A percentile compares a stretch with the other conserved stretches of the same genome.
These are phyloP conservation scores for Sisymbrium irio DNA, from an alignment of 345 rosid genomes.

Conservation along the genomic window DNA sequence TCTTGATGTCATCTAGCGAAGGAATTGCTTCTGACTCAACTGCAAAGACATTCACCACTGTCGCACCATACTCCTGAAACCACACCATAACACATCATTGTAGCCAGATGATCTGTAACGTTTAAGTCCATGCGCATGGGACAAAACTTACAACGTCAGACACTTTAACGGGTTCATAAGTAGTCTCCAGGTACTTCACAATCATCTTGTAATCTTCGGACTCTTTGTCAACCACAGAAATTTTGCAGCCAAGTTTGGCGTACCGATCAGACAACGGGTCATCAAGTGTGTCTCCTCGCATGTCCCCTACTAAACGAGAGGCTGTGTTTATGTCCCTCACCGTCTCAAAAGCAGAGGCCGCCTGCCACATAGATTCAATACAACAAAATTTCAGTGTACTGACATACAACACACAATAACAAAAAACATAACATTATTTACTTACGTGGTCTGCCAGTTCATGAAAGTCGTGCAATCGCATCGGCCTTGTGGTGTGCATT, in stretches of 20 bases:
- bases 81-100: not conserved
- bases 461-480: conserved; percentile 53
- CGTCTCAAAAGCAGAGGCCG: conserved; percentile 59
- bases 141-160: conserved; percentile 50
- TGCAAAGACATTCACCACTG: conserved; percentile 55
- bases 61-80: conserved; percentile 57
- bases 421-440: not conserved
- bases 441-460: conserved; percentile 77
- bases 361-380: conserved; percentile 37
- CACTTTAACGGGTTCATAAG: conserved; percentile 69
- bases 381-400: not conserved
- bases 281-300: conserved; percentile 63
- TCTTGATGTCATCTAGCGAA: conserved; percentile 62
- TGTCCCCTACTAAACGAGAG: conserved; percentile 68
- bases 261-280: conserved; percentile 66
- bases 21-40: conserved; percentile 56
- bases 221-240: conserved; percentile 52
- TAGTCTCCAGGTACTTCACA: conserved; percentile 56
- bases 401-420: not conserved
- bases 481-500: conserved; percentile 64
- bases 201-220: conserved; percentile 79
- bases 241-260: conserved; percentile 54
- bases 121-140: not conserved
- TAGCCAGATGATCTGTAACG: not conserved
- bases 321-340: conserved; percentile 65